These are phyloP conservation scores for Biscutella laevigata DNA, from an alignment of 441 rosid genomes.

Conservation along the genomic window DNA sequence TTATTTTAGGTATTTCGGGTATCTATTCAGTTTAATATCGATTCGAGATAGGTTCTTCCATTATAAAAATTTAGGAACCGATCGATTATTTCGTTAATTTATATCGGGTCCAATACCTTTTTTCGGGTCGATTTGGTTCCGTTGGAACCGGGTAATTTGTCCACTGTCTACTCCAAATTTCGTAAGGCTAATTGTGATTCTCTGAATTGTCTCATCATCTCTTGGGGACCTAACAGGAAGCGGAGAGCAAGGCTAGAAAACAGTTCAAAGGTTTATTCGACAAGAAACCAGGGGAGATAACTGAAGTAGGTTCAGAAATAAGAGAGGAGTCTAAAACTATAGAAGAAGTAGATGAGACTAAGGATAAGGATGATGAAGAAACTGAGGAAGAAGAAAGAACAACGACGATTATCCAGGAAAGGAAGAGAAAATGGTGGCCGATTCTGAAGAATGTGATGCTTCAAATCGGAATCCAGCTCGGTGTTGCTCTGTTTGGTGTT, in stretches of 20 bases:
- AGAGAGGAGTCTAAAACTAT: constrained; percentile 14
- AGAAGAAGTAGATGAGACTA: constrained; percentile 21
- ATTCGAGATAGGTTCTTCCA: too few relatives aligned
- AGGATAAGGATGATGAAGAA: constrained; percentile 8
- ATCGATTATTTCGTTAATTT: too few relatives aligned
- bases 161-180: too few relatives aligned
- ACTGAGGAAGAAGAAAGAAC: constrained; percentile 6
- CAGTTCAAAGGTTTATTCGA: constrained; percentile 90
- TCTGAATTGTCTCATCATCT: neutral
- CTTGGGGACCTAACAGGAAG: constrained; percentile 48
- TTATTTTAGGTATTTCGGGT: too few relatives aligned
- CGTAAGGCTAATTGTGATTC: too few relatives aligned
- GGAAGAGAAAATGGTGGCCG: constrained; percentile 23
- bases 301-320: constrained; percentile 39
- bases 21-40: too few relatives aligned
- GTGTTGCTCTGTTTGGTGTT: constrained; percentile 22
- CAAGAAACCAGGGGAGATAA: constrained; percentile 50
- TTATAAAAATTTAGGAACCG: too few relatives aligned
- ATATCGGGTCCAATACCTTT: too few relatives aligned
- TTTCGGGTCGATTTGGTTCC: too few relatives aligned
- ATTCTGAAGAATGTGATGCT: constrained; percentile 18
- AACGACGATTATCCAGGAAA: neutral
- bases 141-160: too few relatives aligned
- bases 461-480: constrained; percentile 25
- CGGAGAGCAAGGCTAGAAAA: constrained; percentile 65